phyloP scores from a whole-genome alignment of 2,329 filamentous ascomycete species.

The Endothia cerciana region DNA sequence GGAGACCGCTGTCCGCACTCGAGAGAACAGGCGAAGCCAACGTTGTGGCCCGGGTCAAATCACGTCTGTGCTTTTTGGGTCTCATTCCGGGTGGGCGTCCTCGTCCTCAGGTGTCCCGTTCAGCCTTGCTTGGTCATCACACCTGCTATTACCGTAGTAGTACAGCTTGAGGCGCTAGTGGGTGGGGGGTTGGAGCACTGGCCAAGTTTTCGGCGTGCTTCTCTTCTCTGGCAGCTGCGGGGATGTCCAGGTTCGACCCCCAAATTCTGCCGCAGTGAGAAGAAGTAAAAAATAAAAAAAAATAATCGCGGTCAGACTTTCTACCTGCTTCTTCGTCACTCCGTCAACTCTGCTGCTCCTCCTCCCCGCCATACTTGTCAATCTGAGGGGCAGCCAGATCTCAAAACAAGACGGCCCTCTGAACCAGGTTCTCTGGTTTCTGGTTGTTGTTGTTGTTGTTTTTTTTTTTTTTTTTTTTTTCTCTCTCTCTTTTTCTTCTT shows the following conservation, averaged over 20 bases:
- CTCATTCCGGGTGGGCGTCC: not conserved
- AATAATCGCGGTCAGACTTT: conserved; percentile 3
- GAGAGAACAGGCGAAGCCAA: not conserved
- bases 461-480: too few relatives aligned
- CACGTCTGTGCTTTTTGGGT: not conserved
- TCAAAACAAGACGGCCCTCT: not conserved
- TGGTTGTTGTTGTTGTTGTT: too few relatives aligned
- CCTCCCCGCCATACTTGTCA: not conserved
- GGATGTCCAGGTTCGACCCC: not conserved
- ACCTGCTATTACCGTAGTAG: too few relatives aligned
- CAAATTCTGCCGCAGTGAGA: not conserved
- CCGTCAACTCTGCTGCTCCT: conserved; percentile 8
- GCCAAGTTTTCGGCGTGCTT: conserved; percentile 1
- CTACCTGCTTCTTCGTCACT: not conserved
- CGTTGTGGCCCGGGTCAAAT: not conserved
- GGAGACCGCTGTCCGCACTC: not conserved
- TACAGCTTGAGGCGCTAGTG: not conserved
- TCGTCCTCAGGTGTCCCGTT: not conserved
- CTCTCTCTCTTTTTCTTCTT: too few relatives aligned
- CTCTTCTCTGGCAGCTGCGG: conserved; percentile 13
- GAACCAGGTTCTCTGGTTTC: too few relatives aligned
- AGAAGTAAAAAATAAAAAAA: not conserved
- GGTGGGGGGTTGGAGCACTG: not conserved
- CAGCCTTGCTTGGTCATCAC: conserved; percentile 9
- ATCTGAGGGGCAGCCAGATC: conserved; percentile 4